Evolutionary conservation across 331 rosid species (phyloP).

Genomic region (Malus hybrid): DNA sequence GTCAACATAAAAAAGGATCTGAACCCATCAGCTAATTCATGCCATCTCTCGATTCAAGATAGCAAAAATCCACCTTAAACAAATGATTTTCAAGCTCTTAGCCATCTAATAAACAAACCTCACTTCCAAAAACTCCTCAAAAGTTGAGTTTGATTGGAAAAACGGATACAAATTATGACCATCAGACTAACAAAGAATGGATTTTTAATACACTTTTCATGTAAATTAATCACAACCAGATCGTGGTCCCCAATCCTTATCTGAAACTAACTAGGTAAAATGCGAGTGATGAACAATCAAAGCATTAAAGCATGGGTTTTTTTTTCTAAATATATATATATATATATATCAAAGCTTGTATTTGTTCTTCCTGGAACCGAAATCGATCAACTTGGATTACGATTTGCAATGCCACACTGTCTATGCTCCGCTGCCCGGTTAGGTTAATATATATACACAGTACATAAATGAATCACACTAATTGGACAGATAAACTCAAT

Average conservation of each 20-base stretch:
- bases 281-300: background rate
- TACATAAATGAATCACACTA: too few species aligned
- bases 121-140: constrained; percentile 4
- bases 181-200: constrained; percentile 9
- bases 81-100: constrained; percentile 11
- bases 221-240: background rate
- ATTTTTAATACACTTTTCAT: constrained; percentile 2
- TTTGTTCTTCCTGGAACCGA: constrained; percentile 19
- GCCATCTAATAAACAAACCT: background rate
- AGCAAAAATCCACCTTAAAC: constrained; percentile 7
- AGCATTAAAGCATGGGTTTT: background rate
- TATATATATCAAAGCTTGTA: constrained; percentile 14
- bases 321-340: too few species aligned
- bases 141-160: background rate
- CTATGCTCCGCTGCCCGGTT: constrained; percentile 6
- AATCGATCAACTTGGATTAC: constrained; percentile 26
- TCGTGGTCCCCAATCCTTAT: constrained; percentile 23
- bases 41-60: constrained; percentile 9
- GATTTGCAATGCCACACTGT: constrained; percentile 36
- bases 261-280: constrained; percentile 15
- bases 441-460: too few species aligned
- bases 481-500: too few species aligned
- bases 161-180: constrained; percentile 11
- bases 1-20: constrained; percentile 34
- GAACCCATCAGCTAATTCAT: constrained; percentile 6